Base-by-base conservation (phyloP, 2,329 filamentous ascomycete species). In the Cercospora citrullina region DNA sequence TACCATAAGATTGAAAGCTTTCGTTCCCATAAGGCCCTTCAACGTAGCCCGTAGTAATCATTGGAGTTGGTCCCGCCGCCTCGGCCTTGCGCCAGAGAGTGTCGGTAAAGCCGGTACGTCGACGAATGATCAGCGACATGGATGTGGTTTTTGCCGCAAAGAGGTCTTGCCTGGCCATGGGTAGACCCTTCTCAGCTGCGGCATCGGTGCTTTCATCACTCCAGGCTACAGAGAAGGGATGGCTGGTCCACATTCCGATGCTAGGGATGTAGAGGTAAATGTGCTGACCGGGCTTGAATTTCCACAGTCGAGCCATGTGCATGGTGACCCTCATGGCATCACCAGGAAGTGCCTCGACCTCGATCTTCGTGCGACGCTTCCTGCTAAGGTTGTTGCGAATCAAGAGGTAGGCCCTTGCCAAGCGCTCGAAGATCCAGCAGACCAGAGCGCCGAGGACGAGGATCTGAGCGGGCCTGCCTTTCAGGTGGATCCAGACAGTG, bases 1-100 rank as follows among this genome's bases (percentile, higher is more conserved):
- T 95, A 45, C 95, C 94, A 80, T 97, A 98, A 7, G 94, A 97
- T 79, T 93, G 90, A 71, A 98, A 89, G 69, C 89, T 89, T 80
- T 97, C 91, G 77, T 93, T 77, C 67, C 83, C 83, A 77, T 98
- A 98, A 0, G 95, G 94, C 0, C 95, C 95, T 81, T 98, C 95
- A 69, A 96, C 88, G 67, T 91, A 88, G 36, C 92, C 93, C 67
- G 85, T 86, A 65, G 94, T 83, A 10, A 84, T 84, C 68, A 94
- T 82, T 14, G 84, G 84, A 33, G 82, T 83, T 26, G 80, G 79
- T n/a, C 84, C 82, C 21, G 84, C 80, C 31, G 81, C 80, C 66
- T 84, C 82, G 6, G 91, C 93, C 68, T 85, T 87, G 74, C 91
- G 84, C 83, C 88, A 96, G 2, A 98, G 87, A 74, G 89, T 89